These are phyloP conservation scores for Stemphylium vesicarium DNA, from an alignment of 2,329 filamentous ascomycete genomes.

Conservation along the genomic window DNA sequence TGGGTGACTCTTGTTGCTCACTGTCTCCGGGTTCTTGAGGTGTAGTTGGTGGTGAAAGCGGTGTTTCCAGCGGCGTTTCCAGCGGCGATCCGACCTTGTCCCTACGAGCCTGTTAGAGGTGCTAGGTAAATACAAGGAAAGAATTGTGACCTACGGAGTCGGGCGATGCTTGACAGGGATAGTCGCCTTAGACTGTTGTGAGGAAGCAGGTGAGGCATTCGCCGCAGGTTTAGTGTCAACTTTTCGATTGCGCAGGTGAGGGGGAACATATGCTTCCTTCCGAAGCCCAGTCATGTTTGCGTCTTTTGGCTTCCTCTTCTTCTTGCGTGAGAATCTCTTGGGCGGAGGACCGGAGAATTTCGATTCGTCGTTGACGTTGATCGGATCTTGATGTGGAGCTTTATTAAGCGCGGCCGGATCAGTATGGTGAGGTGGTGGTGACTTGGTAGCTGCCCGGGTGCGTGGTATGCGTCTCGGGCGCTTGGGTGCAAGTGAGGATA, in stretches of 20 bases:
- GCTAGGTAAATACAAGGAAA: background rate
- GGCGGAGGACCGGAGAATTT: background rate
- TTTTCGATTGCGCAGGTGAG: slow-evolving; percentile 30
- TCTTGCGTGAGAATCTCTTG: background rate
- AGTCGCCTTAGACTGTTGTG: slow-evolving; percentile 12
- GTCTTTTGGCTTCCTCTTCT: background rate
- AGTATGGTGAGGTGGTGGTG: background rate
- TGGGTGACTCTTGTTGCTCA: slow-evolving; percentile 12
- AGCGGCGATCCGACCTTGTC: background rate
- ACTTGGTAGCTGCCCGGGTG: slow-evolving; percentile 4
- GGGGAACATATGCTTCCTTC: slow-evolving; percentile 26
- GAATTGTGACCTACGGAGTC: slow-evolving; percentile 15
- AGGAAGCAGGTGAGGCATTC: slow-evolving; percentile 6
- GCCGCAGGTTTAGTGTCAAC: background rate
- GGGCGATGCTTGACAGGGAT: background rate
- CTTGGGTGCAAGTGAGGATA: background rate
- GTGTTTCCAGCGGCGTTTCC: background rate
- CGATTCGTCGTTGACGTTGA: background rate
- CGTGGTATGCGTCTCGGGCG: background rate
- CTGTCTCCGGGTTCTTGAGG: background rate
- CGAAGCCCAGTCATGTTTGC: slow-evolving; percentile 10
- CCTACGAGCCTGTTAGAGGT: slow-evolving; percentile 4
- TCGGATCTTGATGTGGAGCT: background rate
- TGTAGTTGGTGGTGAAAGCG: slow-evolving; percentile 9
- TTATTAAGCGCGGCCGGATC: slow-evolving; percentile 5